Base-by-base conservation (phyloP, 1,284 basidiomycete genomes). In the Marasmius fiardii region DNA sequence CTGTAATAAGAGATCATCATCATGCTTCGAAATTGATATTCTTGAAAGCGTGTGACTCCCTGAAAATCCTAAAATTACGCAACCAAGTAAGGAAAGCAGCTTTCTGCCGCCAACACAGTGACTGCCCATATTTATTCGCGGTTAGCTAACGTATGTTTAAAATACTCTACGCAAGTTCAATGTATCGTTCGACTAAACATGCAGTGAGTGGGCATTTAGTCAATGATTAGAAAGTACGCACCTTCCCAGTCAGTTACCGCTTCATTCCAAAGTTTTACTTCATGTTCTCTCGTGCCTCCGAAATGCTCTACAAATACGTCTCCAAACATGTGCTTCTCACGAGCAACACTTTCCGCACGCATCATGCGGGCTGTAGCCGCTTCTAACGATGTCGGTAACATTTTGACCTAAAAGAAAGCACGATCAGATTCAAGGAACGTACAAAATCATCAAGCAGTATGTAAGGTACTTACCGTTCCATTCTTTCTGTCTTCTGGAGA, bases 241-340 rank as follows among this genome's bases (percentile, higher is more conserved):
- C 93, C 84, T 83, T 97, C 94, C 94, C 94, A 97, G 68, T 84
- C 89, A 3, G 95, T 97, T 26, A 97, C 93, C 4, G 94, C 92
- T 64, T 87, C 82, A 64, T 93, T 92, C 87, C 91, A 94, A 49
- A 92, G 64, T 55, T 81, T 84, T 45, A 95, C 84, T 71, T 97
- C 94, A 68, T 96, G 92, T 68, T 92, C 80, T 63, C 95, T 83
- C 10, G 95, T 98, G 1, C 93, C 95, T 4, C 90, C 93, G 67
- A 84, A 96, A 67, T 98, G 95, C 33, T 98, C 92, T 2, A 98
- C 92, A 65, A 97, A 94, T 35, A 85, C 86, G 65, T 95, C 78
- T 0, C 95, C 95, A 55, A 98, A 85, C 43, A 93, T 79, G 14
- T 66, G 66, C 28, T 71, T 68, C 67, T 93, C 89, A 49, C 95